phyloP scores from a whole-genome alignment of 2,329 filamentous ascomycete genomes.

The Colletotrichum kahawae region DNA sequence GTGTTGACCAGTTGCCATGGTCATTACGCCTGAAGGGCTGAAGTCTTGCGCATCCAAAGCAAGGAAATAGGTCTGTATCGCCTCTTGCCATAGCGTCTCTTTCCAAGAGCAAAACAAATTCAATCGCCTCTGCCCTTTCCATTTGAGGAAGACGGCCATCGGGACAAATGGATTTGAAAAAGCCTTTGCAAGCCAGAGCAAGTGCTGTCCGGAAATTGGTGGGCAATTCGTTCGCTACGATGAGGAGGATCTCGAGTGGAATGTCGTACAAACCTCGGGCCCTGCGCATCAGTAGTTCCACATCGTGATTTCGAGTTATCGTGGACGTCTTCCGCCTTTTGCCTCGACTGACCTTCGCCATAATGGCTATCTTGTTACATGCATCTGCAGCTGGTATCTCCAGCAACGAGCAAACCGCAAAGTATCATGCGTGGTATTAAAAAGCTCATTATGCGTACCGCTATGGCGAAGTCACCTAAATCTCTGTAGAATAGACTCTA shows the following conservation, averaged over 20 bases:
- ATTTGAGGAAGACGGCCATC: no score
- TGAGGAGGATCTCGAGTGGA: background rate
- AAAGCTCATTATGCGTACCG: no score
- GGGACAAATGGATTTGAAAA: background rate
- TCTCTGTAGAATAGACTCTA: background rate
- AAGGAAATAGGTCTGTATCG: no score
- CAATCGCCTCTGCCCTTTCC: no score
- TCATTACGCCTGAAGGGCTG: no score
- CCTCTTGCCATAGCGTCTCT: no score
- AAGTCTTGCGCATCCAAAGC: no score
- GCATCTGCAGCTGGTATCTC: background rate
- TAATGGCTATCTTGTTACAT: background rate
- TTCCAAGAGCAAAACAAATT: no score
- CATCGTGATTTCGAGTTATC: background rate
- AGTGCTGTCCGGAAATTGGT: background rate
- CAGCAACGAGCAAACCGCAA: background rate
- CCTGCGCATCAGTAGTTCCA: background rate
- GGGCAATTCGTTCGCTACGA: background rate
- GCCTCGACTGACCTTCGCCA: background rate
- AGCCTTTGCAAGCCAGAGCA: background rate
- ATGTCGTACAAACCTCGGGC: background rate
- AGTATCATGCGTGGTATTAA: background rate
- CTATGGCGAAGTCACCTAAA: no score
- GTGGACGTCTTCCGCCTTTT: fast-evolving
- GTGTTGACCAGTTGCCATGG: no score